Evolutionary conservation across 371 early-diverging fungal genomes (phyloP).

Genomic region (Dinochytrium kinnereticum): DNA sequence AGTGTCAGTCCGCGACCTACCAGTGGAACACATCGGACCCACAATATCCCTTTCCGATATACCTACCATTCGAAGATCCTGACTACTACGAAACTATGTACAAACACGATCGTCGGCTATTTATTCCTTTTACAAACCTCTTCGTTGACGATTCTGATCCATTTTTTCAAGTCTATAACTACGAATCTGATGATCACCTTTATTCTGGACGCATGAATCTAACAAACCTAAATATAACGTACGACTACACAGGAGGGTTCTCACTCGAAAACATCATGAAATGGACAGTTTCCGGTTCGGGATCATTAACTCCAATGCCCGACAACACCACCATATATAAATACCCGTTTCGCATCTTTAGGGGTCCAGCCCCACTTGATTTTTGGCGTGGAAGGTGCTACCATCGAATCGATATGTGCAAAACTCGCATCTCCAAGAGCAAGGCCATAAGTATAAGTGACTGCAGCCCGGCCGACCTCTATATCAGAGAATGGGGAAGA

Average conservation of each 20-base stretch:
- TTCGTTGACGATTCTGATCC: not conserved
- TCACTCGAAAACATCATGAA: not conserved
- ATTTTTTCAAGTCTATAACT: not conserved
- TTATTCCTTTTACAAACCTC: not conserved
- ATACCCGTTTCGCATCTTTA: not conserved
- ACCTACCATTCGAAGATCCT: no score
- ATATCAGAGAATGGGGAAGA: no score
- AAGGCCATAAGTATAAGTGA: not conserved
- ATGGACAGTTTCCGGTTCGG: not conserved
- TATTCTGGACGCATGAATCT: not conserved
- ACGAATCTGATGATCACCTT: not conserved
- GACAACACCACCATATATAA: not conserved
- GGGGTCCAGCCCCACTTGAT: not conserved
- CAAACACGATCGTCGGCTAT: not conserved
- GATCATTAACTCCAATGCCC: not conserved
- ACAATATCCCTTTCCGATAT: not conserved
- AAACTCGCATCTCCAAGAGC: not conserved
- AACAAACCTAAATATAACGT: not conserved
- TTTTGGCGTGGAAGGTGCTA: not conserved
- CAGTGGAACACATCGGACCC: not conserved
- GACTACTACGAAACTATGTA: not conserved
- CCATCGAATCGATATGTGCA: not conserved
- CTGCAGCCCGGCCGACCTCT: not conserved
- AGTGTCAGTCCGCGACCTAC: not conserved
- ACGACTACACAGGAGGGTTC: not conserved